phyloP scores from a whole-genome alignment of 148 eudicot species.

The Persicaria tinctoria region DNA sequence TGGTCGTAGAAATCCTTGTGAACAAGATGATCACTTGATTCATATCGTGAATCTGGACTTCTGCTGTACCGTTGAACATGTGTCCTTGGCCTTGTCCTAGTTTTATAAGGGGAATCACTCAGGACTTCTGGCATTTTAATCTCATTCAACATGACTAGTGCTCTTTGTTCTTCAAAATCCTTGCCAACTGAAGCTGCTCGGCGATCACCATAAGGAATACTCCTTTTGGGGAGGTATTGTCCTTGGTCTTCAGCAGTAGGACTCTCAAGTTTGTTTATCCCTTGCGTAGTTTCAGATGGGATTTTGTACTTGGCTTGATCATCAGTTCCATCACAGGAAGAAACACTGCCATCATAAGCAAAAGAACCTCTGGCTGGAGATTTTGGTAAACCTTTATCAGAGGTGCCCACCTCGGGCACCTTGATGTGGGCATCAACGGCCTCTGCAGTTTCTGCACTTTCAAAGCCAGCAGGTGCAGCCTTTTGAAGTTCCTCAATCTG shows the following conservation, averaged over 20 bases:
- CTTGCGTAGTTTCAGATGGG: neutral
- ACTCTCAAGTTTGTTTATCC: neutral
- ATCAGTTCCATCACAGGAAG: slow-evolving; percentile 68
- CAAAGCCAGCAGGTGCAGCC: slow-evolving; percentile 16
- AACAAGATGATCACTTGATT: slow-evolving; percentile 33
- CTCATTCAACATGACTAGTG: slow-evolving; percentile 9
- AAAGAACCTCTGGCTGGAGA: slow-evolving; percentile 31
- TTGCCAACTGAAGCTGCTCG: slow-evolving; percentile 19
- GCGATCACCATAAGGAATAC: slow-evolving; percentile 10
- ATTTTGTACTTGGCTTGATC: slow-evolving; percentile 22
- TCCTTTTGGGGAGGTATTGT: neutral
- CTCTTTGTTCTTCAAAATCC: slow-evolving; percentile 18
- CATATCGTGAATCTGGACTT: slow-evolving; percentile 24
- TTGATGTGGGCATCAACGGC: slow-evolving; percentile 10
- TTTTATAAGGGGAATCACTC: slow-evolving; percentile 4
- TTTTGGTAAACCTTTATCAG: slow-evolving; percentile 15
- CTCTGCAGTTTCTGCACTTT: slow-evolving; percentile 24
- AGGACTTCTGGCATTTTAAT: slow-evolving; percentile 4
- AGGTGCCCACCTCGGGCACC: slow-evolving; percentile 19
- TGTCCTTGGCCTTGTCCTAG: slow-evolving; percentile 22
- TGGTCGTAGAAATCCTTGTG: slow-evolving; percentile 24
- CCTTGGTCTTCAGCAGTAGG: slow-evolving; percentile 18
- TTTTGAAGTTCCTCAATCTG: slow-evolving; percentile 23
- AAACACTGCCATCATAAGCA: slow-evolving; percentile 56
- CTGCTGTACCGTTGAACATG: slow-evolving; percentile 27